Conservation (phyloP, 495 filamentous ascomycete genomes). For the Trichoderma gamsii region DNA sequence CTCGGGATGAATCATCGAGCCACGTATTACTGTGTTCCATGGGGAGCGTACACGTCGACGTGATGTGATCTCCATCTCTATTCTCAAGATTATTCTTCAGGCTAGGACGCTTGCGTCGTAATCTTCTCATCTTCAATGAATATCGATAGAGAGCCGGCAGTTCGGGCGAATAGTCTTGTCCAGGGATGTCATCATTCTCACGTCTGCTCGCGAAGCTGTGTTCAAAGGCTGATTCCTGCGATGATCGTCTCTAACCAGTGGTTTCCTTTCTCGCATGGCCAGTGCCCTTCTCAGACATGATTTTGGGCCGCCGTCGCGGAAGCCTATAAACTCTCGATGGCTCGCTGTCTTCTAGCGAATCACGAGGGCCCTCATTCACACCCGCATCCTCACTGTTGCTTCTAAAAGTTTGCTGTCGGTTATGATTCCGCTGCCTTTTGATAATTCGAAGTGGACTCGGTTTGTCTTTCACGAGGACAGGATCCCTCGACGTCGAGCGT, state of each 20-base stretch:
- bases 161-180: background rate
- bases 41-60: background rate
- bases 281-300: background rate
- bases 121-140: background rate
- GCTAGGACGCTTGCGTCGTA: background rate
- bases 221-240: background rate
- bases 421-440: background rate
- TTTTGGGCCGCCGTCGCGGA: background rate
- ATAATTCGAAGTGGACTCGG: constrained; percentile 5
- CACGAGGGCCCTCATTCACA: background rate
- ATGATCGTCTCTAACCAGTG: background rate
- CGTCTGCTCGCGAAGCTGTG: background rate
- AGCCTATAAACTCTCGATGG: background rate
- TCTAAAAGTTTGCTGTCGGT: background rate
- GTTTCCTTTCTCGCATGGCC: background rate
- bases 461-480: background rate
- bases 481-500: background rate
- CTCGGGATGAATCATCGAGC: background rate
- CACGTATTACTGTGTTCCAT: background rate
- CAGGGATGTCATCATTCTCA: background rate
- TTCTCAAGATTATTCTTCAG: background rate
- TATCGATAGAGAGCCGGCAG: background rate
- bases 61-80: background rate
- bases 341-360: background rate
- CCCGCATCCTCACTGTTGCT: background rate